Conservation (phyloP, 202 grass and related monocot species). For the Panicum hallii region DNA sequence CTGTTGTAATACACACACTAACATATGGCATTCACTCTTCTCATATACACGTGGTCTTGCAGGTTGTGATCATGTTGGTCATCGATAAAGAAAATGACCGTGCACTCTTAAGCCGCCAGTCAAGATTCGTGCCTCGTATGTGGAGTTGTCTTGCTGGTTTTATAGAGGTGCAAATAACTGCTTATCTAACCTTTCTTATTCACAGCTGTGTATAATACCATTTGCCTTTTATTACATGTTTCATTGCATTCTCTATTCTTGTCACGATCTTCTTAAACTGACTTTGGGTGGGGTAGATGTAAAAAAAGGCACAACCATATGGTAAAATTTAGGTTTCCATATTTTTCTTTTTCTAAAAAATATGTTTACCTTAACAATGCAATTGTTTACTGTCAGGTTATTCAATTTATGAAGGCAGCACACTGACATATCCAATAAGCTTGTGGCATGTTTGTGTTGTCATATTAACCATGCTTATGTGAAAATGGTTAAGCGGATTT, state of each 20-base stretch:
- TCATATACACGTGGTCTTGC: background rate
- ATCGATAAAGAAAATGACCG: slow-evolving; percentile 91
- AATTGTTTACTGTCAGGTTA: background rate
- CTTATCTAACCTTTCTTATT: background rate
- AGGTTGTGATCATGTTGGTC: slow-evolving; percentile 99
- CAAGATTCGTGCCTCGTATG: slow-evolving; percentile 90
- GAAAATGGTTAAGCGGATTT: background rate
- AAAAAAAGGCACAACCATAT: background rate
- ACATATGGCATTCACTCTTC: background rate
- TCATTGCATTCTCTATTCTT: slow-evolving; percentile 7
- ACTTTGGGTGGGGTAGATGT: background rate
- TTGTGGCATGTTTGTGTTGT: background rate
- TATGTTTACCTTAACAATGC: background rate
- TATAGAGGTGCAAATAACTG: slow-evolving; percentile 65
- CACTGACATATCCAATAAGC: background rate
- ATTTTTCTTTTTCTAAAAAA: background rate
- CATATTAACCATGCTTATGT: background rate
- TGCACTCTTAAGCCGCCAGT: slow-evolving; percentile 80
- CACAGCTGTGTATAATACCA: background rate
- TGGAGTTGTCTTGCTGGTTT: slow-evolving; percentile 99
- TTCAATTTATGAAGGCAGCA: background rate
- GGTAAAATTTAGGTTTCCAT: background rate
- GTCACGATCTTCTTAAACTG: slow-evolving; percentile 1
- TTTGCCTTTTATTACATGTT: background rate
- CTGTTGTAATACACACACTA: background rate